Base-by-base conservation (phyloP, 1,139 yeast species). In the Pichia sp. region DNA sequence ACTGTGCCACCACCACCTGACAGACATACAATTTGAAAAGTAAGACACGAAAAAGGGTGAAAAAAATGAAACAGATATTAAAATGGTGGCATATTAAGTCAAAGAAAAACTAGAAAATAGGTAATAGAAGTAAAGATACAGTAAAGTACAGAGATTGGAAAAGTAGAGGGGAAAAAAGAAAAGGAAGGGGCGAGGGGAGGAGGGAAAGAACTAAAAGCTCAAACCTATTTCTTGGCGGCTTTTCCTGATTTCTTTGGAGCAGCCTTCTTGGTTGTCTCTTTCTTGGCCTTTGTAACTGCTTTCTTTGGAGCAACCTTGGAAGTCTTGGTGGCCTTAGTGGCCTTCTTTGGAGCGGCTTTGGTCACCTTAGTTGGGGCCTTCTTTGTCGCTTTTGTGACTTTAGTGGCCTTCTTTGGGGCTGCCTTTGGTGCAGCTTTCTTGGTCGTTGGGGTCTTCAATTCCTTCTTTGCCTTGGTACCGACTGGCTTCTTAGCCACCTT, bases 401-500 rank as follows among this genome's bases (percentile, higher is more conserved):
- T 49, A 23, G 26, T 49, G 32, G 67, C 55, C 45, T 65, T 61
- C 55, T 62, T 64, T 45, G 63, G 52, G 41, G 43, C 47, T 15
- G 68, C 56, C 47, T 65, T 61, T 53, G 64, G 50, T 2, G 23
- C 23, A 47, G 60, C 51, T 52, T 61, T 61, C 15, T 29, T 36
- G n/a, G 50, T 6, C 51, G 58, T n/a, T 4, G 40, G n/a, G n/a
- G 52, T 11, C 40, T 36, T 36, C 40, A 36, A 13, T 36, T 36
- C 47, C 47, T 61, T 63, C 64, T 69, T 47, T 31, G 45, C 49
- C 31, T 50, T 51, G 6, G 47, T 32, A 34, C 45, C 44, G 32
- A 52, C 49, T 6, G 53, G 16, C 59, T 70, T 68, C 62, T 68
- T 65, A 57, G 48, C 45, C 15, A 43, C 66, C 52, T 34, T 47